These are phyloP conservation scores for Scedosporium apiospermum DNA, from an alignment of 2,329 filamentous ascomycete genomes.

Conservation along the genomic window DNA sequence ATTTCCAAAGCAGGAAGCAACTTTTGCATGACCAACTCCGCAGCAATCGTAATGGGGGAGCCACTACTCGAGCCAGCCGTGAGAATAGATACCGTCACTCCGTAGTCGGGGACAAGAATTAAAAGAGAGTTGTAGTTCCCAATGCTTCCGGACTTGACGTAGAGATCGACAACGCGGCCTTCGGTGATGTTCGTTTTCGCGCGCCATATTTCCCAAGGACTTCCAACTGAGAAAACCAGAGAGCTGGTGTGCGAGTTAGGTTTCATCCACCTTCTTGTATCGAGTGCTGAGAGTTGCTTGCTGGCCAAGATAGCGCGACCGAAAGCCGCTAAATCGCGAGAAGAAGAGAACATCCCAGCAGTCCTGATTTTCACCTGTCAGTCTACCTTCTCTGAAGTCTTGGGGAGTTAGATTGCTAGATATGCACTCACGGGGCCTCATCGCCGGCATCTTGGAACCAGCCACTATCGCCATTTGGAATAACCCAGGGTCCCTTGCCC, in stretches of 20 bases:
- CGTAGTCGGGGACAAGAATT: constrained; percentile 20
- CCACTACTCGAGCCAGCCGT: constrained; percentile 7
- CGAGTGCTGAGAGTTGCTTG: neutral
- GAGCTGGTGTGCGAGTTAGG: constrained; percentile 9
- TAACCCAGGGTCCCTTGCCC: constrained; percentile 5
- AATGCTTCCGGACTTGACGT: constrained; percentile 23
- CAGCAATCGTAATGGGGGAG: neutral
- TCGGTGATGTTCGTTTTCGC: constrained; percentile 19
- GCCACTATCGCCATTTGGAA: constrained; percentile 8
- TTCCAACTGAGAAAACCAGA: constrained; percentile 18
- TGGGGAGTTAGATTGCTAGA: too few relatives aligned
- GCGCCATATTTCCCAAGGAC: constrained; percentile 24
- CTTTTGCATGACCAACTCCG: constrained; percentile 6
- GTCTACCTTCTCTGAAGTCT: too few relatives aligned
- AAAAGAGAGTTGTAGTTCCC: constrained; percentile 21
- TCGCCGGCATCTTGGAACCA: constrained; percentile 8
- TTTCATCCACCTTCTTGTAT: constrained; percentile 11
- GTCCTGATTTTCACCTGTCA: too few relatives aligned
- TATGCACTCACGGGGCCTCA: constrained; percentile 9
- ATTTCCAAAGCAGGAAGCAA: constrained; percentile 8
- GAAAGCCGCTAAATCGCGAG: neutral
- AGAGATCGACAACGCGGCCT: constrained; percentile 20
- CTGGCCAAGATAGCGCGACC: neutral
- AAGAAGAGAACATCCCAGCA: too few relatives aligned
- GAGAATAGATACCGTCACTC: constrained; percentile 14